Base-by-base conservation (phyloP, 2,329 filamentous ascomycete genomes). In the Echinosphaeria canescens region DNA sequence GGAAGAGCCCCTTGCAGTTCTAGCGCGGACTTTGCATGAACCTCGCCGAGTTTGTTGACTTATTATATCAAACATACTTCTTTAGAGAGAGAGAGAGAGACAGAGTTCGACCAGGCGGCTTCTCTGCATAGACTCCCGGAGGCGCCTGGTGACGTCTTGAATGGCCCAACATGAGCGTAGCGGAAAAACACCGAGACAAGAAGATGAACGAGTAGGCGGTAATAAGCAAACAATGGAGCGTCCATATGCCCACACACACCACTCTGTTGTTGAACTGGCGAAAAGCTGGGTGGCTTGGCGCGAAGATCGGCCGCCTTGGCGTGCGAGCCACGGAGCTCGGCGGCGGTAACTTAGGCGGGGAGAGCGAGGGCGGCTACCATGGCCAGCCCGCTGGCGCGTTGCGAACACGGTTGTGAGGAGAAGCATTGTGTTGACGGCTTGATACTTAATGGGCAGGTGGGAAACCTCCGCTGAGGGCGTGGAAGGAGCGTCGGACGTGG, bases 141-240 rank as follows among this genome's bases (percentile, higher is more conserved):
- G 44, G 32, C 48, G 51, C 15, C 47, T 46, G 11, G 63, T 66
- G 28, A 73, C 53, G 38, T 59, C 58, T 51, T 59, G 61, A 27
- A 72, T 54, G 11, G 66, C 59, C 52, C 57, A 73, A 45, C 59
- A 66, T 14, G 67, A 62, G 31, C 70, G 60, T 5, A 71, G 39
- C 13, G 69, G 66, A 36, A 78, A n/a, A n/a, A 76, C 17, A 58
- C 43, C 34, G 65, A 62, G 37, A 74, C 68, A 28, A 75, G 50
- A 28, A 67, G 30, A 42, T 79, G 73, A 29, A 76, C 60, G 18
- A 73, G 42, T 12, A 76, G 50, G 27, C 62, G 67, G 46, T 76
- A 79, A 38, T 65, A 68, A 26, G 68, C 57, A 38, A 72, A 74
- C 16, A 65, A 17, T 26, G 54, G 42, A 10, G 61, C 62, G n/a